Conservation (phyloP, 1,284 basidiomycete species). For the Peniophora sp. region DNA sequence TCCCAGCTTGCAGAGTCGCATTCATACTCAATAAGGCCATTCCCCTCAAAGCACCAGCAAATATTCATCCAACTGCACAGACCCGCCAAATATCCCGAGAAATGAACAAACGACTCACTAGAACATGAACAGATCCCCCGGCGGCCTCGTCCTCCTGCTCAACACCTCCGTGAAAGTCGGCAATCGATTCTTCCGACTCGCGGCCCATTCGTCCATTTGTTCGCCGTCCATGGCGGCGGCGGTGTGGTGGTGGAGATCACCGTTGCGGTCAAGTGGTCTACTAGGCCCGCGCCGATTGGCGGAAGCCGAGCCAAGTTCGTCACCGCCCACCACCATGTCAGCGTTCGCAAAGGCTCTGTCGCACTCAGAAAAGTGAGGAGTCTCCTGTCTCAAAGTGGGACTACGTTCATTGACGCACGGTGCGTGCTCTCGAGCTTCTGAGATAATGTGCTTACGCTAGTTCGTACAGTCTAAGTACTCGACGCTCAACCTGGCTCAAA, state of each 20-base stretch:
- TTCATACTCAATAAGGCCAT: not conserved
- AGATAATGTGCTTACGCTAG: constrained; percentile 21
- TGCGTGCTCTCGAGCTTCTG: constrained; percentile 27
- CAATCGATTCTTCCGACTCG: constrained; percentile 59
- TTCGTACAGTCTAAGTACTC: constrained; percentile 82
- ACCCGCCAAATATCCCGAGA: no score
- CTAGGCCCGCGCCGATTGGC: not conserved
- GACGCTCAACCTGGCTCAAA: no score
- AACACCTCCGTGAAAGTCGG: constrained; percentile 83
- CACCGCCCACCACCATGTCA: constrained; percentile 36
- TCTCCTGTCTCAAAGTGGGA: constrained; percentile 76
- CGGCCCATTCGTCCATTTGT: constrained; percentile 62
- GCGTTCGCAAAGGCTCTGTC: constrained; percentile 71
- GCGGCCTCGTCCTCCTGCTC: constrained; percentile 81
- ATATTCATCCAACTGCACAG: not conserved
- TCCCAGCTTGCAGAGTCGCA: not conserved
- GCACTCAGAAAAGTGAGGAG: constrained; percentile 83
- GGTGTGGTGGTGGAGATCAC: constrained; percentile 4
- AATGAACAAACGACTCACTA: constrained; percentile 56
- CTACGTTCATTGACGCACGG: constrained; percentile 80
- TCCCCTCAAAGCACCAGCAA: not conserved
- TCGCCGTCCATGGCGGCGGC: constrained; percentile 39
- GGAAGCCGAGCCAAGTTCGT: not conserved
- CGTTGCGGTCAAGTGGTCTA: not conserved
- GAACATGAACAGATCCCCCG: constrained; percentile 98